A percentile compares a stretch with the other conserved stretches of the same genome.
Evolutionary conservation across 148 eudicot genomes (phyloP).

Genomic region (Limonium bicolor): DNA sequence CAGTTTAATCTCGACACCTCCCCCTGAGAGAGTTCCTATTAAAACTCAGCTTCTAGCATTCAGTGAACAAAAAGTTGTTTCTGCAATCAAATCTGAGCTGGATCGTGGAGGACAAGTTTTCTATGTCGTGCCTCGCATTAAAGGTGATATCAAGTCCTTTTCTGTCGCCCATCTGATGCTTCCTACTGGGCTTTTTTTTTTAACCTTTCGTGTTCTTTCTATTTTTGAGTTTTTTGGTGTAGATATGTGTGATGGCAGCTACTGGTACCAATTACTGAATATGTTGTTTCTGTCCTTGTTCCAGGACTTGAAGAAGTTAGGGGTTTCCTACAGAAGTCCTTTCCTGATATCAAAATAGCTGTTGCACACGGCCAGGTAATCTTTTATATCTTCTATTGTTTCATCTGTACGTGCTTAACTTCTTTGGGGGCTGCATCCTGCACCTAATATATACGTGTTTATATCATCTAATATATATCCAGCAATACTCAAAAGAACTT

Average conservation of each 20-base stretch:
- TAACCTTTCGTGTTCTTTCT: not conserved
- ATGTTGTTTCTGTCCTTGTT: not conserved
- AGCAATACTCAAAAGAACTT: constrained; percentile 94
- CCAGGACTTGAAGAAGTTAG: constrained; percentile 86
- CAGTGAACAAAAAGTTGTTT: constrained; percentile 54
- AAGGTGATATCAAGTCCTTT: constrained; percentile 32
- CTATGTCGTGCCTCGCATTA: constrained; percentile 94
- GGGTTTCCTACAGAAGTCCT: constrained; percentile 50
- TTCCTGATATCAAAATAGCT: constrained; percentile 72
- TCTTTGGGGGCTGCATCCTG: constrained; percentile 1
- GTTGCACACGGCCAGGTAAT: constrained; percentile 93
- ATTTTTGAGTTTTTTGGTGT: not conserved
- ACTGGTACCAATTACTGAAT: too few species aligned
- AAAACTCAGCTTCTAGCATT: constrained; percentile 79
- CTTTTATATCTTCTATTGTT: not conserved
- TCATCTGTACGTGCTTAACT: not conserved
- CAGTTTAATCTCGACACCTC: constrained; percentile 93
- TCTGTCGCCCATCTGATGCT: not conserved
- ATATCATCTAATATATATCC: constrained; percentile 4
- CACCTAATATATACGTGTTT: not conserved
- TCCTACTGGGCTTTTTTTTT: not conserved
- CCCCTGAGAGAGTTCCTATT: constrained; percentile 98
- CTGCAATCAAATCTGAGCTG: constrained; percentile 86
- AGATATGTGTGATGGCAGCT: too few species aligned
- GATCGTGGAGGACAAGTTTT: constrained; percentile 95